Conservation (phyloP, 1,284 basidiomycete species). For the Hemileia vastatrix region DNA sequence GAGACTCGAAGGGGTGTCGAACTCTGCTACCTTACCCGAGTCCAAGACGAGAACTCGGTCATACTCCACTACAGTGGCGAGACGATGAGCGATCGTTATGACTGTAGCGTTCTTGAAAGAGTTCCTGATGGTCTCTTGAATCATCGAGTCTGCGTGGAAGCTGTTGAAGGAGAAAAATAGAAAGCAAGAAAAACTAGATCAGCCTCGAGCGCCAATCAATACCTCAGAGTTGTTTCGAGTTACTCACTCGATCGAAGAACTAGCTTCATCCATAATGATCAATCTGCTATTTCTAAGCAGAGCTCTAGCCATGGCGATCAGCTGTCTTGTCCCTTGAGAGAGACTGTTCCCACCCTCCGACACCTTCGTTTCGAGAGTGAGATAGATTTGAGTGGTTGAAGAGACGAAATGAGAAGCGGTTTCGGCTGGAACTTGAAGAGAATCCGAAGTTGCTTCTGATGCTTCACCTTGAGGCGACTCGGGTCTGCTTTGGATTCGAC, state of each 20-base stretch:
- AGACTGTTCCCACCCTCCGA: constrained; percentile 43
- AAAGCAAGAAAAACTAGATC: constrained; percentile 46
- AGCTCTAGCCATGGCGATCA: constrained; percentile 41
- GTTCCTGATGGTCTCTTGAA: constrained; percentile 71
- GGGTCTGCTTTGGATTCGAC: neutral
- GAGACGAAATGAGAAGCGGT: neutral
- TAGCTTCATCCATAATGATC: constrained; percentile 66
- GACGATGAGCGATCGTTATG: constrained; percentile 58
- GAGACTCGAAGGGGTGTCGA: constrained; percentile 31
- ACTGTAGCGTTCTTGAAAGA: constrained; percentile 72
- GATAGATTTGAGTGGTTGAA: neutral
- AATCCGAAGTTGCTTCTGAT: neutral
- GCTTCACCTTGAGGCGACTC: neutral
- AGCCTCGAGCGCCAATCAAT: neutral
- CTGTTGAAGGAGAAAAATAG: no score
- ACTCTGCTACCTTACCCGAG: constrained; percentile 35
- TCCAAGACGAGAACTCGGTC: constrained; percentile 39
- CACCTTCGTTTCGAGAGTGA: constrained; percentile 30
- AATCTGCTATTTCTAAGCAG: constrained; percentile 64
- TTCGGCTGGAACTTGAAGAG: neutral
- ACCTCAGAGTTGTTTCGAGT: neutral
- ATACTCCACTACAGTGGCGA: constrained; percentile 30
- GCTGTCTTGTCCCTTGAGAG: constrained; percentile 39
- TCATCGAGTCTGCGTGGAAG: constrained; percentile 70
- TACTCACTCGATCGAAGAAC: constrained; percentile 28